Evolutionary conservation across 2,329 filamentous ascomycete genomes (phyloP), one percentile per base, ranked within the genome.

Genomic region (Bisporella sp.): DNA sequence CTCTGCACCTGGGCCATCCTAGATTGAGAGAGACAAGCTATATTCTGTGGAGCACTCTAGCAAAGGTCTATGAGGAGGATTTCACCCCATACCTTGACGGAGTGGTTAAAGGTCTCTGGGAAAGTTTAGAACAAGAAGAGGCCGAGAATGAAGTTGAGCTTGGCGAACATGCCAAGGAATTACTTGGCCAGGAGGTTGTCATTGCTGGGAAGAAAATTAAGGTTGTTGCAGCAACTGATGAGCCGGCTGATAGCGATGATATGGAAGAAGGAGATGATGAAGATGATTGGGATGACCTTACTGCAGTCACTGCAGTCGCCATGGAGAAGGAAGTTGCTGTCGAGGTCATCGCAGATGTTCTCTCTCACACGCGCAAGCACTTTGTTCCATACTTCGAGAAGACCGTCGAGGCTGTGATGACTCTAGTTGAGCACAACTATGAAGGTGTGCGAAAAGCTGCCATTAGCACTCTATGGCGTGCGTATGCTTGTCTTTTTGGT

Each of bases 261-360:
- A 73, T 80, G 51, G 77, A 81, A 33, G 79, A 84, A 54, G 85
- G 86, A 55, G 77, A 90, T 43, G 85, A 89, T 37, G 87, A 92
- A 41, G 88, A 89, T 52, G 88, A 90, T 54, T 90, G 88, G 79
- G 86, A 90, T 61, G 87, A 90, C 61, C 76, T 95, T 45, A 84
- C 82, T 51, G 89, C 89, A 46, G 87, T 95, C 55, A 95, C 89
- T 30, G 89, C 90, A 48, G 81, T 96, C 49, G 89, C 92, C 29
- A 81, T 96, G 62, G 93, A 97, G 77, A 96, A 97, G 72, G 93
- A 99, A 71, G 95, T 97, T 61, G 92, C 93, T 37, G 82, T 96
- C 42, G 93, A 99, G 69, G 91, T 96, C 5, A 79, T 96, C 35
- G 93, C 91, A 57, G 93, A 99, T 65, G 82, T 99, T 55, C 85